Percentiles rank a stretch among this genome's conserved stretches.
Conservation (phyloP, 305 asterid genomes). For the Fraxinus sp. region DNA sequence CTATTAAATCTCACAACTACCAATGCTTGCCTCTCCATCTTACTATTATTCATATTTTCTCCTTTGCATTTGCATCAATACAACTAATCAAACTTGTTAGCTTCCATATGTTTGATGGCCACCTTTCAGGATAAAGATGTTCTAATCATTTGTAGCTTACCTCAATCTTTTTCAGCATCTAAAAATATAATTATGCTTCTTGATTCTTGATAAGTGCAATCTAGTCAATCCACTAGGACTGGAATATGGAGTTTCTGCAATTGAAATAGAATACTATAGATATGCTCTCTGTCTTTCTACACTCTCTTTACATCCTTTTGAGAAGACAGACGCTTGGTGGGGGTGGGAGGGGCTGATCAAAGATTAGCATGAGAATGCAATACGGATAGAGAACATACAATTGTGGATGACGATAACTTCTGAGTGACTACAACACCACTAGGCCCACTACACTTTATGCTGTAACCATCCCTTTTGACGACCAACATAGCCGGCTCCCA, state of each 20-base stretch:
- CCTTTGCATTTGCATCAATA: background rate
- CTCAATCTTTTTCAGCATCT: background rate
- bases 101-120: background rate
- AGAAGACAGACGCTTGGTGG: background rate
- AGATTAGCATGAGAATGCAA: slow-evolving; percentile 9
- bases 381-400: slow-evolving; percentile 46
- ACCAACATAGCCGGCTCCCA: slow-evolving; percentile 91
- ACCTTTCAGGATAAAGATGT: background rate
- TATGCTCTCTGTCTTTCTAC: background rate
- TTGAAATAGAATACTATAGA: background rate
- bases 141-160: background rate
- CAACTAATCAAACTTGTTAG: background rate
- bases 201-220: background rate
- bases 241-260: background rate
- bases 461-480: slow-evolving; percentile 80
- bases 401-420: slow-evolving; percentile 70
- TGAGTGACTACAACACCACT: slow-evolving; percentile 64
- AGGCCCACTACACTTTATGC: slow-evolving; percentile 80
- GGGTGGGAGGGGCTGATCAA: background rate
- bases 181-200: background rate
- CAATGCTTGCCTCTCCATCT: background rate
- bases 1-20: background rate
- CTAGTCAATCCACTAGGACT: slow-evolving; percentile 7
- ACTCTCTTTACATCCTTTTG: background rate
- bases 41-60: background rate